These are phyloP conservation scores for Scedosporium dehoogii DNA, from an alignment of 2,329 filamentous ascomycete genomes.

Conservation along the genomic window DNA sequence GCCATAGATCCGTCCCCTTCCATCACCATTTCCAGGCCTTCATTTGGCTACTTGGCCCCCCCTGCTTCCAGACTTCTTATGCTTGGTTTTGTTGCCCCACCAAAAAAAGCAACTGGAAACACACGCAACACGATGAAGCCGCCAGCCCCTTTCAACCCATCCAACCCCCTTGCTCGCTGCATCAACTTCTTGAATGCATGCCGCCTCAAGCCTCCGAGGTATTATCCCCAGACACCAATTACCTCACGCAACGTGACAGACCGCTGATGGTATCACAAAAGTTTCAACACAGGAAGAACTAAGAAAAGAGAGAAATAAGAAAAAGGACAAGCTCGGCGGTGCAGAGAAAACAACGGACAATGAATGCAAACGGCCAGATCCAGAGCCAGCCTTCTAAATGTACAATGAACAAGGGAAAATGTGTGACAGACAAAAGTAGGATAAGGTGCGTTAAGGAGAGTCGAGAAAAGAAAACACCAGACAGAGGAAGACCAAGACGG, in stretches of 20 bases:
- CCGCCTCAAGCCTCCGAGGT: not conserved
- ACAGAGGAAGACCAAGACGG: not conserved
- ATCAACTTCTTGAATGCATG: not conserved
- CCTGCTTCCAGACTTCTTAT: too few species aligned
- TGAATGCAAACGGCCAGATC: constrained; percentile 2
- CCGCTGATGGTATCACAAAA: constrained; percentile 6
- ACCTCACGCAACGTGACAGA: not conserved
- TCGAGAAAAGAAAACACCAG: not conserved
- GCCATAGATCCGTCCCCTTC: too few species aligned
- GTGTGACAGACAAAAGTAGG: constrained; percentile 1
- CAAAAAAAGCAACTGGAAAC: too few species aligned
- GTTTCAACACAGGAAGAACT: not conserved
- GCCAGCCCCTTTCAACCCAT: too few species aligned
- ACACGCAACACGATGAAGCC: too few species aligned
- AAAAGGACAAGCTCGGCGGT: not conserved
- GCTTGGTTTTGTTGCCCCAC: too few species aligned
- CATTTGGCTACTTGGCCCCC: too few species aligned
- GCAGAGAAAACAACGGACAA: not conserved
- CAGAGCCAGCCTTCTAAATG: not conserved
- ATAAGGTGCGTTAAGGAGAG: constrained; percentile 1
- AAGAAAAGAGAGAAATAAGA: constrained; percentile 5
- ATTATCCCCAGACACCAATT: not conserved
- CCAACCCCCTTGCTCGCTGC: too few species aligned
- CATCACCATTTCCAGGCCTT: too few species aligned
- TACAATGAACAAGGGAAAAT: constrained; percentile 1